A percentile compares a stretch with the other conserved stretches of the same genome.
Evolutionary conservation across 306 rosid genomes (phyloP).

Genomic region (Crataegus laevigata): DNA sequence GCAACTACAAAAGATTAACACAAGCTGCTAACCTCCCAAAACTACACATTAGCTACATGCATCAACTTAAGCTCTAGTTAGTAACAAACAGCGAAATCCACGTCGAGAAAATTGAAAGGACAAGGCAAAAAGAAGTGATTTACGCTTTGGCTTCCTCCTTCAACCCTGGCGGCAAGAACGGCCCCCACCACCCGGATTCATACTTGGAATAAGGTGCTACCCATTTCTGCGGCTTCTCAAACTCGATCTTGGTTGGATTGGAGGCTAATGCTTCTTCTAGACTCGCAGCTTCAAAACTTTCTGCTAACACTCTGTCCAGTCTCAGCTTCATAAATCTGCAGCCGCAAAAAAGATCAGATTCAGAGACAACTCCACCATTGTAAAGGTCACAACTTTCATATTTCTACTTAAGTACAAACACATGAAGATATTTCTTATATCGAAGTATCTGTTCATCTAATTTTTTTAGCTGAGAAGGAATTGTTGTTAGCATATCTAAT

Average conservation of each 20-base stretch:
- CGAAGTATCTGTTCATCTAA: neutral
- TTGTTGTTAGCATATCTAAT: neutral
- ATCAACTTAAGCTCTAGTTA: conserved; percentile 3
- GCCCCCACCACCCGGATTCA: conserved; percentile 84
- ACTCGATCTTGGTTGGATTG: conserved; percentile 65
- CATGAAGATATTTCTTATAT: neutral
- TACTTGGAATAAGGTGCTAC: conserved; percentile 93
- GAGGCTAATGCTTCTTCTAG: conserved; percentile 77
- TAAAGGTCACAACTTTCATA: neutral
- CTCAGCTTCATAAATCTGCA: conserved; percentile 95
- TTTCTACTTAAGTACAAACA: neutral
- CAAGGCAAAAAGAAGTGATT: conserved; percentile 14
- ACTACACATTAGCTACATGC: conserved; percentile 9
- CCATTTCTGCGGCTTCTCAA: conserved; percentile 86
- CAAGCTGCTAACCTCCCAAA: neutral
- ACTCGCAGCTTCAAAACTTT: conserved; percentile 66
- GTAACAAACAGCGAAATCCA: conserved; percentile 2
- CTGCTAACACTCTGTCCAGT: conserved; percentile 84
- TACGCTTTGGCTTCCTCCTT: conserved; percentile 51
- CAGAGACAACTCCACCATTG: neutral
- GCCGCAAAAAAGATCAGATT: conserved; percentile 14
- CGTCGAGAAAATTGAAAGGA: conserved; percentile 5
- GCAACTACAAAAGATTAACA: neutral
- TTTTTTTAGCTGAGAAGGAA: neutral
- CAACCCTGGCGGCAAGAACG: conserved; percentile 59